These are phyloP conservation scores for Groenewaldozyma salmanticensis DNA, from an alignment of 805 yeast genomes.

Conservation along the genomic window DNA sequence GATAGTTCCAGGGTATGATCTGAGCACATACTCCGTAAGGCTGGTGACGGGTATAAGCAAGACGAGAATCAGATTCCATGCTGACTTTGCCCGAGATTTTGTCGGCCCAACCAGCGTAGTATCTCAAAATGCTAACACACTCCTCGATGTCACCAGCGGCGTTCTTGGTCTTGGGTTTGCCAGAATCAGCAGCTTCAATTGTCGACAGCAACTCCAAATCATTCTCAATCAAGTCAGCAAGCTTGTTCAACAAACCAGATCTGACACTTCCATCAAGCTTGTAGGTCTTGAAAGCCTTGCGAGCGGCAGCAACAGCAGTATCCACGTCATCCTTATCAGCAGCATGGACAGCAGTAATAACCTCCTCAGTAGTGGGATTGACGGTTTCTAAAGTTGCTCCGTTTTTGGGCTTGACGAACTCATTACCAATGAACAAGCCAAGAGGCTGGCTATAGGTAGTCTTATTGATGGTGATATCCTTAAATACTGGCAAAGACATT, in stretches of 20 bases:
- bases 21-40: conserved; percentile 95
- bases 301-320: conserved; percentile 49
- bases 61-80: conserved; percentile 69
- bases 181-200: conserved; percentile 82
- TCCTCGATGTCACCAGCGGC: conserved; percentile 69
- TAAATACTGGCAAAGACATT: conserved; percentile 15
- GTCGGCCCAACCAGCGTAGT: conserved; percentile 89
- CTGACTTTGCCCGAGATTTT: conserved; percentile 62
- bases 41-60: conserved; percentile 74
- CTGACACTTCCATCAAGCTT: conserved; percentile 49
- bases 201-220: conserved; percentile 63
- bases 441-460: conserved; percentile 63
- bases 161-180: conserved; percentile 55
- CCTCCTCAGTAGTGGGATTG: conserved; percentile 37
- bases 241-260: conserved; percentile 50
- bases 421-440: conserved; percentile 73
- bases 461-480: conserved; percentile 40
- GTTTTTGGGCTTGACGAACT: conserved; percentile 47
- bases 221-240: conserved; percentile 70
- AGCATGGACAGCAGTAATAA: conserved; percentile 55
- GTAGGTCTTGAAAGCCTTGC: conserved; percentile 42
- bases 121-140: conserved; percentile 60
- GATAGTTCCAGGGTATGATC: conserved; percentile 97
- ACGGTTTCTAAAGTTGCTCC: conserved; percentile 50
- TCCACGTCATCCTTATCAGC: conserved; percentile 53